Conservation (phyloP, 345 rosid genomes). For the Euphorbia peplus region DNA sequence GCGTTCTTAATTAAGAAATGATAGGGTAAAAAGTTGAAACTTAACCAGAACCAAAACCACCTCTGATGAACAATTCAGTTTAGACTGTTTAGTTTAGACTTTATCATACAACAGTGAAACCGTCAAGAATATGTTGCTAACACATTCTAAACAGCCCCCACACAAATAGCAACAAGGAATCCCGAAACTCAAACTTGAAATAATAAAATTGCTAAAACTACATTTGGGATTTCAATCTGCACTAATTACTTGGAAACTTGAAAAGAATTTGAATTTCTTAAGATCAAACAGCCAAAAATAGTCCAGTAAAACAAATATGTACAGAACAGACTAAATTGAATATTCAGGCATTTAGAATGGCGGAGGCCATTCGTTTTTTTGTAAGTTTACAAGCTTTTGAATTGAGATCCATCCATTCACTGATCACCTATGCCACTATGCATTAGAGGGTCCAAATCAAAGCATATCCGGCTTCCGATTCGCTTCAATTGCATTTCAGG, state of each 20-base stretch:
- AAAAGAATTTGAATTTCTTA: too few relatives aligned
- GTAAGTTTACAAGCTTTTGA: constrained; percentile 6
- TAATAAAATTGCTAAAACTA: neutral
- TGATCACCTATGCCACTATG: neutral
- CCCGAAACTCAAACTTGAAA: too few relatives aligned
- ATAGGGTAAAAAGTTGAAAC: too few relatives aligned
- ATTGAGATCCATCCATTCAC: neutral
- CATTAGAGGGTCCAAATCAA: neutral
- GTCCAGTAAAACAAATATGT: neutral
- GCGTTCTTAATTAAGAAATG: too few relatives aligned
- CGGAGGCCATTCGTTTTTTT: neutral
- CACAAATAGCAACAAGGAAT: too few relatives aligned
- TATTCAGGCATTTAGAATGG: neutral
- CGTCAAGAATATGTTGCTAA: too few relatives aligned
- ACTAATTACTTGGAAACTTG: neutral
- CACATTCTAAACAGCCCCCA: too few relatives aligned
- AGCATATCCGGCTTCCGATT: neutral
- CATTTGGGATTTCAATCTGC: neutral
- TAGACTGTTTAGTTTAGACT: too few relatives aligned
- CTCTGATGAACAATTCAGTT: too few relatives aligned
- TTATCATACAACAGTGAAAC: too few relatives aligned
- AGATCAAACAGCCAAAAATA: neutral
- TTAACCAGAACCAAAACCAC: too few relatives aligned
- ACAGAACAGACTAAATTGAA: constrained; percentile 4
- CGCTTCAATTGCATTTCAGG: constrained; percentile 5